Percentiles rank a stretch among this genome's conserved stretches.
These are phyloP conservation scores for Cladophialophora immunda DNA, from an alignment of 2,329 filamentous ascomycete species.

Conservation along the genomic window DNA sequence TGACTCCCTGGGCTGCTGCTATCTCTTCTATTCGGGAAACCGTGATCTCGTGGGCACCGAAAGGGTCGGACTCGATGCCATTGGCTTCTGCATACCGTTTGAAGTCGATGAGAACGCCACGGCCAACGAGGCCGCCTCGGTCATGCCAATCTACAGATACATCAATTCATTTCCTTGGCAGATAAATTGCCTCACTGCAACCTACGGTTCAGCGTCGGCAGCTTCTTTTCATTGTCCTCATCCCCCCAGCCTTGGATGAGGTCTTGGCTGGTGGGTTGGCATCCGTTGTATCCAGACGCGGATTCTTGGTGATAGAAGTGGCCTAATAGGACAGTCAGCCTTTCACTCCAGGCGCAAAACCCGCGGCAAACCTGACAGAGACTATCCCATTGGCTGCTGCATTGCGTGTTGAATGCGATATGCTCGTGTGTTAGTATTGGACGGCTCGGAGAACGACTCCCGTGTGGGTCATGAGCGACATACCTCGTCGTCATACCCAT, in stretches of 20 bases:
- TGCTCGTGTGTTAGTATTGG: no score
- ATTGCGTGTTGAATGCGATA: conserved; percentile 20
- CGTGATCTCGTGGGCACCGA: conserved; percentile 54
- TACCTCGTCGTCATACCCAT: conserved; percentile 37
- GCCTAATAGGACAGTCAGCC: conserved; percentile 47
- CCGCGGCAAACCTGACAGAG: no score
- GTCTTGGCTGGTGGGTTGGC: not conserved
- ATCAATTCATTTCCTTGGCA: no score
- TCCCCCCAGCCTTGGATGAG: not conserved
- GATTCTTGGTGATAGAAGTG: conserved; percentile 19
- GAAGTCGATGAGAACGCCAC: conserved; percentile 57
- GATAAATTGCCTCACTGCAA: not conserved
- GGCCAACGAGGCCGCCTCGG: conserved; percentile 52
- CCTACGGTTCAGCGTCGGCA: not conserved
- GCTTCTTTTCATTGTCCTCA: not conserved
- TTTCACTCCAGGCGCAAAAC: no score
- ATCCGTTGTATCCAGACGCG: conserved; percentile 33
- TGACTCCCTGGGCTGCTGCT: conserved; percentile 61
- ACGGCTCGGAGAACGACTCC: no score
- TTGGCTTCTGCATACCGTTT: conserved; percentile 52
- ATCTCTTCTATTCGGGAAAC: conserved; percentile 69
- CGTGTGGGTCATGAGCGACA: no score
- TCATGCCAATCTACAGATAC: conserved; percentile 48
- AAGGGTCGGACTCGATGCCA: conserved; percentile 47
- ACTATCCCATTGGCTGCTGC: conserved; percentile 47